Percentiles rank a stretch among this genome's conserved stretches.
phyloP scores from a whole-genome alignment of 1,284 basidiomycete species.

The Tilletia indica region DNA sequence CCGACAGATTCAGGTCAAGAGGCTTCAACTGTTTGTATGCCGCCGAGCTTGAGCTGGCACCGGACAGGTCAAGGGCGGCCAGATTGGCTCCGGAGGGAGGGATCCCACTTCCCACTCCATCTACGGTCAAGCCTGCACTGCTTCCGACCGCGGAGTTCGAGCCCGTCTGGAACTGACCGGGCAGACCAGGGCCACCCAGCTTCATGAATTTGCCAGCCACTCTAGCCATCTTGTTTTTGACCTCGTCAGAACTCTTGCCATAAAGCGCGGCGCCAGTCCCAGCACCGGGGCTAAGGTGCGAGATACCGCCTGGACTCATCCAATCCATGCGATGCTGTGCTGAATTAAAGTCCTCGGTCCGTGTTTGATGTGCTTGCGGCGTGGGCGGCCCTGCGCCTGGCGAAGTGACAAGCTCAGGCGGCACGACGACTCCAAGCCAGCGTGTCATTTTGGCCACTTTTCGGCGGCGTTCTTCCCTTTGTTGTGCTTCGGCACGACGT shows the following conservation, averaged over 20 bases:
- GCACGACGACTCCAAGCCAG: conserved; percentile 40
- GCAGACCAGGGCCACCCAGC: not conserved
- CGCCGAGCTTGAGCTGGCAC: not conserved
- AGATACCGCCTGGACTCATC: not conserved
- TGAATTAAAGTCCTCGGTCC: no score
- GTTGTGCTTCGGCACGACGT: conserved; percentile 18
- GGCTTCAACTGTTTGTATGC: not conserved
- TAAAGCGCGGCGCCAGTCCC: not conserved
- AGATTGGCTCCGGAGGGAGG: not conserved
- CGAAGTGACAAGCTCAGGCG: not conserved
- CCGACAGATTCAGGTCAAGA: not conserved
- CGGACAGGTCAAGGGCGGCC: conserved; percentile 6
- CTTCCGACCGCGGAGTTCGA: not conserved
- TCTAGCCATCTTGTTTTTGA: conserved; percentile 7
- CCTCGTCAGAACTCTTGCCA: not conserved
- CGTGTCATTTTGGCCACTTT: conserved; percentile 41
- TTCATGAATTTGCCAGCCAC: conserved; percentile 10
- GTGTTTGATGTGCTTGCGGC: no score
- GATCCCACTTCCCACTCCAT: not conserved
- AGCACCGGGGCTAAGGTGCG: not conserved
- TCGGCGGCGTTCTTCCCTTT: conserved; percentile 36
- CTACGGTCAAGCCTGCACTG: not conserved
- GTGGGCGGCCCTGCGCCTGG: not conserved
- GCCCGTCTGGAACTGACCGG: not conserved
- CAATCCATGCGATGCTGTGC: no score